Base-by-base conservation (phyloP, 768 basidiomycete species). In the Naganishia onofrii region DNA sequence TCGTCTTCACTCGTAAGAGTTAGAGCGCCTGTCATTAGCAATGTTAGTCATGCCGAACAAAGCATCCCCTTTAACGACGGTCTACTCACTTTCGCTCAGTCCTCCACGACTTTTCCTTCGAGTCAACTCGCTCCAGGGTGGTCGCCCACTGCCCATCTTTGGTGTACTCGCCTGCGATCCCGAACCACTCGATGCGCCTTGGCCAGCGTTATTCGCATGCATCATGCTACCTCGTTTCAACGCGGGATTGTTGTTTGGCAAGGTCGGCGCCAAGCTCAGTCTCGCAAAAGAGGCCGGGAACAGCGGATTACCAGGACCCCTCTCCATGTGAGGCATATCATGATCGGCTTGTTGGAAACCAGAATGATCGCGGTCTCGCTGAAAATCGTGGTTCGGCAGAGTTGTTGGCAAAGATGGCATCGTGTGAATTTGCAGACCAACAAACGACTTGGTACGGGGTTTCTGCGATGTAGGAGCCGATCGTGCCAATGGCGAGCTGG, bases 201-300 rank as follows among this genome's bases (percentile, higher is more conserved):
- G 48, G 21, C n/a, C 48, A 3, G 42, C 60, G 23, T n/a, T 31
- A 15, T 42, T 42, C 15, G 60, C 15, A 44, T 3, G 26, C 60
- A 44, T 74, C 44, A 75, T 70, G 69, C 74, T 76, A 13, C 74
- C 77, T 36, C 71, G 73, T 55, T 78, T 55, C 7, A 78, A 73
- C 3, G 54, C 44, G n/a, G 71, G 67, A 54, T 72, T 72, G 67
- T 72, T 72, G 60, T 69, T 68, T 2, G 71, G 71, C 74, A 91
- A 81, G 28, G 89, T 91, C 26, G 90, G 90, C 38, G 85, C 86
- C 42, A 85, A 74, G 29, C 86, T 85, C 72, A 92, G 79, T 67
- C 85, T 85, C 36, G 89, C 86, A 80, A 92, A 94, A 76, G 86
- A 90, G 73, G 86, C 88, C 3, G 90, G 90, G 82, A 94, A 94